Conservation (phyloP, 2,329 filamentous ascomycete species). For the Teratosphaeria epicoccoides region DNA sequence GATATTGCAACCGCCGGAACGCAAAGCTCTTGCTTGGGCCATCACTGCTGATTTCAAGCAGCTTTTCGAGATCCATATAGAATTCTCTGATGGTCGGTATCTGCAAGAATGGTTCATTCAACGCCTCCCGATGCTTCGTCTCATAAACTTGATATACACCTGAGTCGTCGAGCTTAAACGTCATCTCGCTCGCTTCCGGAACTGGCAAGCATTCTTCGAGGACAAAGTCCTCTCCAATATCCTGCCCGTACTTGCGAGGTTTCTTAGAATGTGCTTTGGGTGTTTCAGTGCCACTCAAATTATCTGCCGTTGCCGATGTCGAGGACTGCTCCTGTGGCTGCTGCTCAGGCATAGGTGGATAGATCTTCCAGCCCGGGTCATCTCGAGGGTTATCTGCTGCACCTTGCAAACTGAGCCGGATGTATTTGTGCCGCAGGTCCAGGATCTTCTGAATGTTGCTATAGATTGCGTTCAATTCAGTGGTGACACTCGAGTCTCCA, state of each 20-base stretch:
- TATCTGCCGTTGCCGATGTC: constrained; percentile 12
- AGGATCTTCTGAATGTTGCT: constrained; percentile 83
- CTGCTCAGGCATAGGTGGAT: constrained; percentile 82
- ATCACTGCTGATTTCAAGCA: constrained; percentile 83
- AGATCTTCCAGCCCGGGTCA: constrained; percentile 71
- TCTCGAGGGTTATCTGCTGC: constrained; percentile 82
- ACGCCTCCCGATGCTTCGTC: constrained; percentile 49
- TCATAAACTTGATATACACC: constrained; percentile 92
- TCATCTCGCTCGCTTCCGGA: constrained; percentile 59
- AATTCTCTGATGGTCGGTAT: constrained; percentile 93
- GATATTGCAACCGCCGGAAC: constrained; percentile 83
- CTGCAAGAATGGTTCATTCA: constrained; percentile 59
- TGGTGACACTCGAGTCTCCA: constrained; percentile 62
- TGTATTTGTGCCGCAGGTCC: constrained; percentile 80
- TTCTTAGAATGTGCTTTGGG: constrained; percentile 21
- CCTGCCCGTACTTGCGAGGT: constrained; percentile 73
- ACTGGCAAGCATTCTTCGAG: constrained; percentile 67
- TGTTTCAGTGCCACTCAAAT: constrained; percentile 9
- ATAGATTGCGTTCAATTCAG: constrained; percentile 78
- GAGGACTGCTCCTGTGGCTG: constrained; percentile 57
- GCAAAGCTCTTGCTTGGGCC: constrained; percentile 96
- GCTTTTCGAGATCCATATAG: constrained; percentile 84
- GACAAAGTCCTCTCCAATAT: constrained; percentile 88
- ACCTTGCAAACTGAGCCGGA: constrained; percentile 71
- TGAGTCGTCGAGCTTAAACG: constrained; percentile 67